Conservation (phyloP, 2,329 filamentous ascomycete species). For the Fulvia fulva region DNA sequence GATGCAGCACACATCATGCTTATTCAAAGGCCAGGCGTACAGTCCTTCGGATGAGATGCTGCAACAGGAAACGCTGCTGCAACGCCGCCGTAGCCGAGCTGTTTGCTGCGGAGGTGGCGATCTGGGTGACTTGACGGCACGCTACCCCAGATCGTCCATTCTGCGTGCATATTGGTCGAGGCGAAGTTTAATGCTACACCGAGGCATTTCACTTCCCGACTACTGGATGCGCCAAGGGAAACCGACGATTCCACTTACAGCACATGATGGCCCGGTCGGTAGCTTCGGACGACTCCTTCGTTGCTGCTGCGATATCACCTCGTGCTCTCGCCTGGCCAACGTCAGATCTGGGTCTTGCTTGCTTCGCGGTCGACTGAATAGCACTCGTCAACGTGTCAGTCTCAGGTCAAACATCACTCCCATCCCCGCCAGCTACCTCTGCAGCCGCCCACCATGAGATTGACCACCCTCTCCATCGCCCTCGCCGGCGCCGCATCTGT, state of each 20-base stretch:
- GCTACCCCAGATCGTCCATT: background rate
- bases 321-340: background rate
- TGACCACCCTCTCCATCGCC: background rate
- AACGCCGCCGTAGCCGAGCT: background rate
- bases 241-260: background rate
- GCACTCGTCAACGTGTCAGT: background rate
- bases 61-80: background rate
- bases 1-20: background rate
- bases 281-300: background rate
- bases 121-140: background rate
- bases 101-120: background rate
- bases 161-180: background rate
- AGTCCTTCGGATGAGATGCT: background rate
- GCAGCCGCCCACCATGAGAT: constrained; percentile 3
- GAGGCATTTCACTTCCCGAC: background rate
- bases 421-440: background rate
- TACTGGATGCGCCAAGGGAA: background rate
- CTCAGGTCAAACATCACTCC: background rate
- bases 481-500: background rate
- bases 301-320: background rate
- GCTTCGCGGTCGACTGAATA: background rate
- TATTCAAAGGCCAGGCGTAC: background rate
- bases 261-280: background rate
- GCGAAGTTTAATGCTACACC: background rate
- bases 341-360: background rate